phyloP scores from a whole-genome alignment of 208 protist genomes.

The Sergeia podlipaevii region DNA sequence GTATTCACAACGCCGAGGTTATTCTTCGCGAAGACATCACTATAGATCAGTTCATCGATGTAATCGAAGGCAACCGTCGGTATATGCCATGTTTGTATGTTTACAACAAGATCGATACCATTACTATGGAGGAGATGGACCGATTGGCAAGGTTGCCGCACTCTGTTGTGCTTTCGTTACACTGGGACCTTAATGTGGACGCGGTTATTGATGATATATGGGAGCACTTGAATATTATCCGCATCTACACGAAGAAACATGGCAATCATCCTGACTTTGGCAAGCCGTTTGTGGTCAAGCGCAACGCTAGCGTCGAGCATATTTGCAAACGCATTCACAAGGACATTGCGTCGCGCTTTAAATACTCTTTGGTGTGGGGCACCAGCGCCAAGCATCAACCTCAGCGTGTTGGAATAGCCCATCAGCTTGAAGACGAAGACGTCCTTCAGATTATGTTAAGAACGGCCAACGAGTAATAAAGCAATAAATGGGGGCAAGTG shows the following conservation, averaged over 20 bases:
- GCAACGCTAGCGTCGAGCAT: conserved; percentile 84
- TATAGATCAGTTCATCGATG: conserved; percentile 98
- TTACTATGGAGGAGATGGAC: conserved; percentile 97
- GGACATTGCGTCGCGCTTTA: conserved; percentile 90
- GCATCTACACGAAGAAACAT: conserved; percentile 97
- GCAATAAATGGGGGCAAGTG: background rate
- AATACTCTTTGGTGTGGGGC: conserved; percentile 95
- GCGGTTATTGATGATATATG: conserved; percentile 95
- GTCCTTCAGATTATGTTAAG: conserved; percentile 91
- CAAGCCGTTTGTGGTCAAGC: conserved; percentile 93
- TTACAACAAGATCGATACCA: conserved; percentile 97
- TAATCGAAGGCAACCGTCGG: conserved; percentile 96
- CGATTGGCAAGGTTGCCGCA: conserved; percentile 88
- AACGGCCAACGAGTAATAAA: conserved; percentile 80
- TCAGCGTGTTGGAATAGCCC: conserved; percentile 93
- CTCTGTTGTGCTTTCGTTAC: conserved; percentile 84
- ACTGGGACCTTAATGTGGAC: conserved; percentile 94
- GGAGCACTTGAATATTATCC: conserved; percentile 95
- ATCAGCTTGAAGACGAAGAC: conserved; percentile 88
- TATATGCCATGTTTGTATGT: conserved; percentile 94
- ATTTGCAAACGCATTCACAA: conserved; percentile 94
- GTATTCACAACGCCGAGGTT: conserved; percentile 97
- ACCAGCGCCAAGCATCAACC: conserved; percentile 95
- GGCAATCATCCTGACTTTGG: conserved; percentile 93
- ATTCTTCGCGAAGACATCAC: conserved; percentile 95